Evolutionary conservation across 2,329 filamentous ascomycete species (phyloP).

Genomic region (Beauveria medogensis): DNA sequence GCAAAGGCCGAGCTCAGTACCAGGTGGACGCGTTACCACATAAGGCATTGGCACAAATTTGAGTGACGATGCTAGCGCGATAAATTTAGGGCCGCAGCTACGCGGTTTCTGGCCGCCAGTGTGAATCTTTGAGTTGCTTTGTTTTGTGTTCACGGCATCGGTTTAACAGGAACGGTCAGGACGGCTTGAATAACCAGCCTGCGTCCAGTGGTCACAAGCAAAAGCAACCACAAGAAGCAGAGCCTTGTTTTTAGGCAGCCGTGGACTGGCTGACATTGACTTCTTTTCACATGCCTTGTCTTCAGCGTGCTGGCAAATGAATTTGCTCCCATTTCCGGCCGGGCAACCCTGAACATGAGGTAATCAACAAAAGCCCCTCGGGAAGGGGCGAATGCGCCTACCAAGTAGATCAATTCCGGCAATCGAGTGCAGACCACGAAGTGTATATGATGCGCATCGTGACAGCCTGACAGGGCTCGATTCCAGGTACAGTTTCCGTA

Average conservation of each 20-base stretch:
- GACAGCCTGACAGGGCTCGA: neutral
- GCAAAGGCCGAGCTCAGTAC: neutral
- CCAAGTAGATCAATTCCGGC: neutral
- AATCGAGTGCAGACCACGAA: neutral
- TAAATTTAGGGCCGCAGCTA: neutral
- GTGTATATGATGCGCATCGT: neutral
- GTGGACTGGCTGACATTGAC: neutral
- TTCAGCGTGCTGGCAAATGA: neutral
- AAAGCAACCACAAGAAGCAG: too few species aligned
- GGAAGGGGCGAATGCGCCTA: too few species aligned
- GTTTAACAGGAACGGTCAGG: neutral
- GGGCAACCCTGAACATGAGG: neutral
- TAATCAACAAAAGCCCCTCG: neutral
- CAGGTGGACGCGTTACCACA: neutral
- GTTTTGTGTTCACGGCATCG: neutral
- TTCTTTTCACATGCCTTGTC: neutral
- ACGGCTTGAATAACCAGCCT: neutral
- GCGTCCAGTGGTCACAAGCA: neutral
- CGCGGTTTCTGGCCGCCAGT: neutral
- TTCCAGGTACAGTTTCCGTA: neutral
- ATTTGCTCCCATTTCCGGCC: neutral
- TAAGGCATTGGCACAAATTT: neutral
- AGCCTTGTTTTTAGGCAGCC: too few species aligned
- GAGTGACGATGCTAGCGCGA: neutral
- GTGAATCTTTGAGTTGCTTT: too few species aligned